Evolutionary conservation across 352 stramenopile species (phyloP).

Genomic region (Phytophthora cajani): DNA sequence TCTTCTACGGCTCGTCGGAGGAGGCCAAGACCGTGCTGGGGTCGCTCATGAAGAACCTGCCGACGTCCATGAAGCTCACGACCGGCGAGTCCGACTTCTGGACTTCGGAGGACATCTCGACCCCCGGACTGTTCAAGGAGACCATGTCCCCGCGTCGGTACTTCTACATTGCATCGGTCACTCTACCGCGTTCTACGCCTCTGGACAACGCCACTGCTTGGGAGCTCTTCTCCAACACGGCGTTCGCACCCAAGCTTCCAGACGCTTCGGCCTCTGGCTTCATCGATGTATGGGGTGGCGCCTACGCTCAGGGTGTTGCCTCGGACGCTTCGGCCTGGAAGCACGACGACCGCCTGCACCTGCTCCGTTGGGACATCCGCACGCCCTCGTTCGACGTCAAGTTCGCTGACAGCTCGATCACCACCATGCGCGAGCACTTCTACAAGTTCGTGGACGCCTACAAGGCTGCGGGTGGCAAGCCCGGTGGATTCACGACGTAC

Average conservation of each 20-base stretch:
- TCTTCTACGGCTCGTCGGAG: not conserved
- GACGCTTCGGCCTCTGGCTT: not conserved
- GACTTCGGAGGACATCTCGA: not conserved
- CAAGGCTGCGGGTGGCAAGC: not conserved
- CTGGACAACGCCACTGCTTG: not conserved
- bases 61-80: not conserved
- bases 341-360: constrained; percentile 1
- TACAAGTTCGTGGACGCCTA: constrained; percentile 1
- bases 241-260: not conserved
- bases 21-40: not conserved
- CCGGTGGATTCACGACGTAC: not conserved
- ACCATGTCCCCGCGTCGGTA: not conserved
- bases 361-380: not conserved
- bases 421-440: not conserved
- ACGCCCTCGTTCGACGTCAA: not conserved
- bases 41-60: not conserved
- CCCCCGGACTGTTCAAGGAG: not conserved
- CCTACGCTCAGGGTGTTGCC: not conserved
- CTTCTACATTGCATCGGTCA: constrained; percentile 1
- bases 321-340: not conserved
- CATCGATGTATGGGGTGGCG: not conserved
- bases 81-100: not conserved
- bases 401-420: not conserved
- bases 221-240: not conserved
- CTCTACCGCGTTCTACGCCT: not conserved